Conservation (phyloP, 2,329 filamentous ascomycete species). For the Hyphodiscus sp. region DNA sequence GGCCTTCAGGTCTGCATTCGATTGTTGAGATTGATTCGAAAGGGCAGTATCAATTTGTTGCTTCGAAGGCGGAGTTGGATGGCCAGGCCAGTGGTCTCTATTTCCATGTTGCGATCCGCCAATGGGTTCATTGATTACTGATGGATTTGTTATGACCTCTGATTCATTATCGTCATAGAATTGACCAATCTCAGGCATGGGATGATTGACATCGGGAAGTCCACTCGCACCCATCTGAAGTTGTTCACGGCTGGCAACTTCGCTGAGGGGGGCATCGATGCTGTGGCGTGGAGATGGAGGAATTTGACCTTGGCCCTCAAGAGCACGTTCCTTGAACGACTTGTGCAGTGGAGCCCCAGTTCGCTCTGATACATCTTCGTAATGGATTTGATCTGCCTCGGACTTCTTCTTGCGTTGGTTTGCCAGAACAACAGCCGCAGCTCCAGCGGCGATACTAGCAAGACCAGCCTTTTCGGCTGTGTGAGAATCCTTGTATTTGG, state of each 20-base stretch:
- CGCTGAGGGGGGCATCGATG: constrained; percentile 47
- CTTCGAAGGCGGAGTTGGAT: constrained; percentile 41
- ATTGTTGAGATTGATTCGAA: background rate
- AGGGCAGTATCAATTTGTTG: background rate
- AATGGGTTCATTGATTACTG: constrained; percentile 69
- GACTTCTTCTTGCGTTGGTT: constrained; percentile 21
- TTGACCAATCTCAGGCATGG: constrained; percentile 67
- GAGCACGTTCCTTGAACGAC: constrained; percentile 60
- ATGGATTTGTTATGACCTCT: constrained; percentile 79
- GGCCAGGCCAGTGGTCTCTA: constrained; percentile 47
- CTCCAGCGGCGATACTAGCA: constrained; percentile 24
- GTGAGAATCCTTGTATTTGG: constrained; percentile 21
- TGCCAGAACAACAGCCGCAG: constrained; percentile 25
- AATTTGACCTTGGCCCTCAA: constrained; percentile 47
- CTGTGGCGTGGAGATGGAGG: constrained; percentile 49
- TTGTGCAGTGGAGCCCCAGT: constrained; percentile 51
- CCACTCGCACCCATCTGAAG: constrained; percentile 61
- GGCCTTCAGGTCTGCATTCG: constrained; percentile 24
- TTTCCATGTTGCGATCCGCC: constrained; percentile 33
- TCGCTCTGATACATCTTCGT: constrained; percentile 22
- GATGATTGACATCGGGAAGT: constrained; percentile 61
- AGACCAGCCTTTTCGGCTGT: constrained; percentile 22
- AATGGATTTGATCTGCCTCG: constrained; percentile 23
- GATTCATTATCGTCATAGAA: constrained; percentile 48
- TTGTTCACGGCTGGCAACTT: constrained; percentile 35